A percentile compares a stretch with the other conserved stretches of the same genome.
Conservation (phyloP, 2,329 filamentous ascomycete genomes). For the Clathrospora elynae region DNA sequence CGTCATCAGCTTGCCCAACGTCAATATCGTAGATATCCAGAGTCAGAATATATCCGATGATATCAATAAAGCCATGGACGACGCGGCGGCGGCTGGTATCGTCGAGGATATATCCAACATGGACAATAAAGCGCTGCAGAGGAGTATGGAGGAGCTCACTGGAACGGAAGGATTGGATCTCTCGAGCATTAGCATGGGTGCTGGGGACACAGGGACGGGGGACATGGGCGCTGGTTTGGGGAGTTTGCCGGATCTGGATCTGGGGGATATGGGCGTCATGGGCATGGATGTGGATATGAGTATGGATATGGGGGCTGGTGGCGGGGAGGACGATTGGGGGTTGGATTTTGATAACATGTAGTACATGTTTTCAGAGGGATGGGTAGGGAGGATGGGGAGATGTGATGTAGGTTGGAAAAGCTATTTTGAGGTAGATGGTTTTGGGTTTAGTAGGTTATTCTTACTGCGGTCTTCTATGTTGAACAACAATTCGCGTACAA, state of each 20-base stretch:
- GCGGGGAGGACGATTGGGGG: constrained; percentile 48
- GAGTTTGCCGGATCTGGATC: constrained; percentile 34
- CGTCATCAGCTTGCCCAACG: constrained; percentile 35
- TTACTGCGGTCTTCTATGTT: too few relatives aligned
- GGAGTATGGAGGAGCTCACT: constrained; percentile 39
- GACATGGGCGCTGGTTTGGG: constrained; percentile 33
- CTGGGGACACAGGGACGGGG: constrained; percentile 24
- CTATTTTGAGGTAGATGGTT: too few relatives aligned
- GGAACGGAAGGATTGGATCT: constrained; percentile 37
- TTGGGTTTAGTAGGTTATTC: too few relatives aligned
- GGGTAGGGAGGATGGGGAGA: not conserved
- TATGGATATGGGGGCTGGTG: constrained; percentile 37
- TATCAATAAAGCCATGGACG: constrained; percentile 45
- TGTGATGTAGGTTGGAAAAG: not conserved
- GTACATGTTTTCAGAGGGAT: constrained; percentile 3
- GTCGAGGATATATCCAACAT: constrained; percentile 38
- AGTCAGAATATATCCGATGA: constrained; percentile 35
- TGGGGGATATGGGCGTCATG: constrained; percentile 40
- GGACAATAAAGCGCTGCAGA: constrained; percentile 43
- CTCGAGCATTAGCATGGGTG: constrained; percentile 38
- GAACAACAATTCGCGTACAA: too few relatives aligned
- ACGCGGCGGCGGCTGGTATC: constrained; percentile 41
- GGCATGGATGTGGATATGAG: constrained; percentile 36
- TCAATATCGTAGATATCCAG: constrained; percentile 37
- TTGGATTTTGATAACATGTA: constrained; percentile 51